Percentiles rank a stretch among this genome's conserved stretches.
Evolutionary conservation across 73 alveolate species (phyloP).

Genomic region (Paramecium octaurelia): DNA sequence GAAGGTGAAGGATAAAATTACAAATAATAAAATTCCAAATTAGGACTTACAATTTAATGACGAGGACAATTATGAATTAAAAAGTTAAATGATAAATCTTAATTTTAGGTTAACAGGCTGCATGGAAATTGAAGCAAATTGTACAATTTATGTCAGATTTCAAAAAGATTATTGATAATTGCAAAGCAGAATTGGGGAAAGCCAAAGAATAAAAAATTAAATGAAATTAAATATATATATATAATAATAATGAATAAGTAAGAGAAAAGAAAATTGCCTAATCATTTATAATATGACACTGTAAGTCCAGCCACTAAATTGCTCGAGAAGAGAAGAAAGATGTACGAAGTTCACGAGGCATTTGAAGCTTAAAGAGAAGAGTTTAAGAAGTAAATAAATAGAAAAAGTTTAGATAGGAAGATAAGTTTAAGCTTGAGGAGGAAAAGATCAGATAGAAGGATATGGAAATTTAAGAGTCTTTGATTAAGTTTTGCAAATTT

Average conservation of each 20-base stretch:
- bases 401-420: background rate
- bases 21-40: conserved; percentile 7
- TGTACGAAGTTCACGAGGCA: conserved; percentile 93
- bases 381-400: conserved; percentile 55
- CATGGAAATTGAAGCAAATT: background rate
- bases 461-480: conserved; percentile 68
- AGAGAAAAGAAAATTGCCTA: conserved; percentile 53
- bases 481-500: conserved; percentile 80
- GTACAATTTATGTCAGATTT: conserved; percentile 13
- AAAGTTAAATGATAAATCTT: background rate
- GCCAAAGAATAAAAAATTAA: background rate
- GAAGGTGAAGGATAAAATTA: conserved; percentile 13
- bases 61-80: conserved; percentile 47
- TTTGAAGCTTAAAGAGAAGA: conserved; percentile 83
- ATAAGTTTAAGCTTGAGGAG: conserved; percentile 61
- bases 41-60: conserved; percentile 35
- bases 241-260: conserved; percentile 24
- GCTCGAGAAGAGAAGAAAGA: conserved; percentile 85
- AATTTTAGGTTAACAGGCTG: conserved; percentile 12
- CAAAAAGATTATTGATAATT: background rate
- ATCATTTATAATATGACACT: conserved; percentile 71
- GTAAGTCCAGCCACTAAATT: conserved; percentile 88
- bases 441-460: conserved; percentile 77
- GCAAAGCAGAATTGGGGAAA: conserved; percentile 24
- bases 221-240: background rate